Percentiles rank a stretch among this genome's conserved stretches.
Evolutionary conservation across 1,139 yeast species (phyloP).

Genomic region (Martiniozyma asiatica): DNA sequence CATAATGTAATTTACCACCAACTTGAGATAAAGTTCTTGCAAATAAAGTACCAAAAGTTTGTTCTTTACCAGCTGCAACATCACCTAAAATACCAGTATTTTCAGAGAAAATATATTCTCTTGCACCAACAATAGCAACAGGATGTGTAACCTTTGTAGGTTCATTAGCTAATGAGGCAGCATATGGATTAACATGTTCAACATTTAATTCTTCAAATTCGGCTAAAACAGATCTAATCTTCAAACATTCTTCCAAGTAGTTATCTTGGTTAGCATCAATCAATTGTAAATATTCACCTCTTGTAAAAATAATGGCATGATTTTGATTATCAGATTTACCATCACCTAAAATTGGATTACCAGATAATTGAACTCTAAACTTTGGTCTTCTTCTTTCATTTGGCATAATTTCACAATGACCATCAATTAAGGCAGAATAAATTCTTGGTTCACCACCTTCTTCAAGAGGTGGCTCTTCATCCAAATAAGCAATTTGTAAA

Average conservation of each 20-base stretch:
- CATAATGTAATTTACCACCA: slow-evolving; percentile 98
- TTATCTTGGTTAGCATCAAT: slow-evolving; percentile 99
- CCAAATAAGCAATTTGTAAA: slow-evolving; percentile 94
- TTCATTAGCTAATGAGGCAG: slow-evolving; percentile 40
- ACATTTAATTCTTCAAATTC: slow-evolving; percentile 94
- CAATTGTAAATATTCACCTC: slow-evolving; percentile 97
- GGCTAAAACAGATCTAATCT: slow-evolving; percentile 93
- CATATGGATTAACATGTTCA: slow-evolving; percentile 75
- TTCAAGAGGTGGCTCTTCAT: slow-evolving; percentile 69
- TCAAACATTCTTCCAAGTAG: slow-evolving; percentile 94
- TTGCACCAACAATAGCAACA: slow-evolving; percentile 97
- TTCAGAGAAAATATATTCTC: slow-evolving; percentile 98
- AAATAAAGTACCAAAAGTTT: slow-evolving; percentile 95
- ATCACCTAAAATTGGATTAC: slow-evolving; percentile 98
- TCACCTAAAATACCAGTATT: slow-evolving; percentile 98
- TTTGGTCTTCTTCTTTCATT: slow-evolving; percentile 98
- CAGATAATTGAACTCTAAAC: slow-evolving; percentile 93
- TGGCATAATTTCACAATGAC: slow-evolving; percentile 95
- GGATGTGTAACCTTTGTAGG: slow-evolving; percentile 43
- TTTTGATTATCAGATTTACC: slow-evolving; percentile 99
- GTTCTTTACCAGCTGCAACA: slow-evolving; percentile 99
- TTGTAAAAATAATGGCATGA: slow-evolving; percentile 90
- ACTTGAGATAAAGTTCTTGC: slow-evolving; percentile 96
- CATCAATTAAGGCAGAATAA: slow-evolving; percentile 92
- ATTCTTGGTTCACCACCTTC: slow-evolving; percentile 99